Base-by-base conservation (phyloP, 441 rosid species). In the Theobroma grandiflorum region DNA sequence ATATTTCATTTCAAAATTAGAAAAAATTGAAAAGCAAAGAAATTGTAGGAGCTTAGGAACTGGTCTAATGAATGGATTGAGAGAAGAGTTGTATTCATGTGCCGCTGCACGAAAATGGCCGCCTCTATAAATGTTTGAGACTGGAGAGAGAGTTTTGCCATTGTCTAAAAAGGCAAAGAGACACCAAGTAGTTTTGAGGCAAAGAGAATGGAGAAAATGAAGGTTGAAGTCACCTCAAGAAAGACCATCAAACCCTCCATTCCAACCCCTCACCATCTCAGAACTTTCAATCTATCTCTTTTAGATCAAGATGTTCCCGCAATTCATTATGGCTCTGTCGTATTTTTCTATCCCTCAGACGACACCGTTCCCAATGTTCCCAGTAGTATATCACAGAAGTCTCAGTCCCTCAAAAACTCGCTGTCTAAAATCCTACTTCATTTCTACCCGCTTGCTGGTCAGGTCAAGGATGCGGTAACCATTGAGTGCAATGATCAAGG, bases 231-330 rank as follows among this genome's bases (percentile, higher is more conserved):
- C 58, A 68, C 66, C 67, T 78, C 78, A 20, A 64, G 33, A n/a
- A 84, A 79, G 47, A 82, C 75, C 35, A 59, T 87, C 63, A 80
- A 80, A 52, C 86, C 87, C 31, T 63, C 86, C 9, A 74, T 69
- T 67, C 81, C 82, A 5, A 80, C 84, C 0, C 85, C 85, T 33
- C 72, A 79, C 14, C 78, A 81, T 81, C 81, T 81, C 45, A 80
- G 67, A 22, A 52, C 33, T 67, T 81, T 78, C 79, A 71, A 49
- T 40, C 78, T 87, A 57, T 84, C 87, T 10, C 75, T 82, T 26
- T 74, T 84, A 15, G 89, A 84, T 75, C 83, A 84, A 68, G 40
- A 84, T 26, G 81, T 84, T 20, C 80, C 84, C 2, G 83, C 83
- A 4, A 64, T 78, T 53, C 71, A 40, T 40, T 81, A 78, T 43